phyloP scores from a whole-genome alignment of 371 early-diverging fungal genomes.

The Cokeromyces recurvatus region DNA sequence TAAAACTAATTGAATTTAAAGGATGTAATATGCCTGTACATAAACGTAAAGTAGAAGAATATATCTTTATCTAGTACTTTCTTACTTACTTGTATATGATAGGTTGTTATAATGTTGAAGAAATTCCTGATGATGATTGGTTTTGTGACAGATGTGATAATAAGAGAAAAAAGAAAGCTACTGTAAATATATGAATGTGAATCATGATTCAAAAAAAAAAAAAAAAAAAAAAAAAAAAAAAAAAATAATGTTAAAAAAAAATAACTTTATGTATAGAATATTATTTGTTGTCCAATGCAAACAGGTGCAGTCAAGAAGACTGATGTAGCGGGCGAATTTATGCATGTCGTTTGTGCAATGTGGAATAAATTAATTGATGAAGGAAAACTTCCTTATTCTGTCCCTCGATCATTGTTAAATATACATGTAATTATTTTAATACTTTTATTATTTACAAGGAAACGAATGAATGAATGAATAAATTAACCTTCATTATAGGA shows the following conservation, averaged over 20 bases:
- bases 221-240: background rate
- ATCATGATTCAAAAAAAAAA: too few relatives aligned
- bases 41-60: conserved; percentile 31
- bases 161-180: conserved; percentile 25
- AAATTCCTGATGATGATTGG: conserved; percentile 51
- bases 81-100: background rate
- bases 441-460: too few relatives aligned
- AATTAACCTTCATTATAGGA: too few relatives aligned
- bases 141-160: conserved; percentile 51
- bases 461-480: too few relatives aligned
- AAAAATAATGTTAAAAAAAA: background rate
- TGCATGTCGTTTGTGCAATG: conserved; percentile 56
- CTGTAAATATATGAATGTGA: conserved; percentile 21
- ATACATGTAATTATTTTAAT: conserved; percentile 21
- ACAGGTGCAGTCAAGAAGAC: conserved; percentile 54
- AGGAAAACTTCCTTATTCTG: conserved; percentile 36
- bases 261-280: conserved; percentile 25
- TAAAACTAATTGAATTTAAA: conserved; percentile 5
- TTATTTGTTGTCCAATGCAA: conserved; percentile 45
- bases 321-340: conserved; percentile 41
- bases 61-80: background rate
- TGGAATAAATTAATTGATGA: conserved; percentile 41
- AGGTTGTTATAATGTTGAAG: conserved; percentile 45
- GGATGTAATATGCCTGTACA: conserved; percentile 55
- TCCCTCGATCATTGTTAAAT: conserved; percentile 19